A percentile compares a stretch with the other conserved stretches of the same genome.
phyloP scores from a whole-genome alignment of 805 yeast species.

The Tanozyma kutaoensis region DNA sequence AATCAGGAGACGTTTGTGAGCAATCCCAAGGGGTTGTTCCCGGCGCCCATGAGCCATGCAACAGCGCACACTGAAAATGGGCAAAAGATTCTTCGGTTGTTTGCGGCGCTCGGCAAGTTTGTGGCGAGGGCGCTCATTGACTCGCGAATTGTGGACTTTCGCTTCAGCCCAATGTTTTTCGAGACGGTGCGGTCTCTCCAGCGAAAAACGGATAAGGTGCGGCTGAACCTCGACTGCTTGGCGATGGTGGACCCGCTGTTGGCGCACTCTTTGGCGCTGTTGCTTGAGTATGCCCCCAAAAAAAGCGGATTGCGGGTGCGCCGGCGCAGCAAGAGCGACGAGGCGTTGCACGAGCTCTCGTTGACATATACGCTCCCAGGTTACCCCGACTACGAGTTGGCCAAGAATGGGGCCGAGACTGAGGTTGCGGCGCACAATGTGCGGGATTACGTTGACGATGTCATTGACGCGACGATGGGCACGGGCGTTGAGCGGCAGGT shows the following conservation, averaged over 20 bases:
- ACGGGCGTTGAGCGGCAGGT: slow-evolving; percentile 56
- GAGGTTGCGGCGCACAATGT: slow-evolving; percentile 41
- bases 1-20: slow-evolving; percentile 23
- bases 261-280: no score
- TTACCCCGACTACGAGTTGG: slow-evolving; percentile 42
- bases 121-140: slow-evolving; percentile 81
- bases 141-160: slow-evolving; percentile 75
- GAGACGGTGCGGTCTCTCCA: slow-evolving; percentile 32
- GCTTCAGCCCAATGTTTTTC: slow-evolving; percentile 62
- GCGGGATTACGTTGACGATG: slow-evolving; percentile 39
- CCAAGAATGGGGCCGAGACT: slow-evolving; percentile 39
- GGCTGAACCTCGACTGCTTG: neutral
- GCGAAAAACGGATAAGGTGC: slow-evolving; percentile 3
- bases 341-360: no score
- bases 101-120: slow-evolving; percentile 64
- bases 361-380: slow-evolving; percentile 40
- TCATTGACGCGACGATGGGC: slow-evolving; percentile 46
- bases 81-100: slow-evolving; percentile 34
- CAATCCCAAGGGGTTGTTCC: slow-evolving; percentile 52
- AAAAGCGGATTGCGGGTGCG: neutral
- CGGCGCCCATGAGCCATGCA: slow-evolving; percentile 38
- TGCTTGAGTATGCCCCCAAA: neutral
- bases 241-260: no score
- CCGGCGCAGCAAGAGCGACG: neutral
- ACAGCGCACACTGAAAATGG: slow-evolving; percentile 20